A percentile compares a stretch with the other conserved stretches of the same genome.
Evolutionary conservation across 2,329 filamentous ascomycete species (phyloP).

Genomic region (Chlorencoelia australis): DNA sequence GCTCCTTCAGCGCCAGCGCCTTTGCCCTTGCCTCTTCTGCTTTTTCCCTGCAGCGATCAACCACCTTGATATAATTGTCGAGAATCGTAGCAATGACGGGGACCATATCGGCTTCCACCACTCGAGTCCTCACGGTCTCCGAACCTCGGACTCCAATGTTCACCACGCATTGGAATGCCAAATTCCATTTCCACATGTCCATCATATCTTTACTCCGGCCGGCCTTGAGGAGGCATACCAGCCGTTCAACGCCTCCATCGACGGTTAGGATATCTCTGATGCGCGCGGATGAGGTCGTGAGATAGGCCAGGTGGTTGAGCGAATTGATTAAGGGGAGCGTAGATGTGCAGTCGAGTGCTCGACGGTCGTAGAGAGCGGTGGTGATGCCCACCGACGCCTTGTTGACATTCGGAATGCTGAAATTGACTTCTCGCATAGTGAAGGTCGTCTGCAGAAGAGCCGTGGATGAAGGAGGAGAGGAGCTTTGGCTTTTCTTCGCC

Average conservation of each 20-base stretch:
- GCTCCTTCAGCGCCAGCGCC: conserved; percentile 22
- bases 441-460: conserved; percentile 4
- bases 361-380: conserved; percentile 92
- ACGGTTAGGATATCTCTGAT: conserved; percentile 97
- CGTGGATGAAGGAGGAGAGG: neutral
- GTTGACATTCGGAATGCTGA: conserved; percentile 98
- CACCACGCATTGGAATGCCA: conserved; percentile 97
- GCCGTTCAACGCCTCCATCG: conserved; percentile 92
- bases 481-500: conserved; percentile 5
- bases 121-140: conserved; percentile 83
- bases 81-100: conserved; percentile 97
- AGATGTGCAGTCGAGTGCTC: conserved; percentile 95
- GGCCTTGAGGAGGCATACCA: conserved; percentile 97
- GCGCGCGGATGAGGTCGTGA: conserved; percentile 93
- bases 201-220: conserved; percentile 96
- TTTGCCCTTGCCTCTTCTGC: conserved; percentile 74
- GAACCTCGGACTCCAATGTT: conserved; percentile 97
- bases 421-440: conserved; percentile 99
- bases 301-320: conserved; percentile 94
- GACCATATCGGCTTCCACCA: conserved; percentile 98
- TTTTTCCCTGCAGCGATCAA: conserved; percentile 83
- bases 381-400: conserved; percentile 99
- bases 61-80: conserved; percentile 95
- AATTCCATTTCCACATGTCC: conserved; percentile 99
- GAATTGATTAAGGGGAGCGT: conserved; percentile 97